phyloP scores from a whole-genome alignment of 164 flowering plant genomes.

The Kalanchoe fedtschenkoi region DNA sequence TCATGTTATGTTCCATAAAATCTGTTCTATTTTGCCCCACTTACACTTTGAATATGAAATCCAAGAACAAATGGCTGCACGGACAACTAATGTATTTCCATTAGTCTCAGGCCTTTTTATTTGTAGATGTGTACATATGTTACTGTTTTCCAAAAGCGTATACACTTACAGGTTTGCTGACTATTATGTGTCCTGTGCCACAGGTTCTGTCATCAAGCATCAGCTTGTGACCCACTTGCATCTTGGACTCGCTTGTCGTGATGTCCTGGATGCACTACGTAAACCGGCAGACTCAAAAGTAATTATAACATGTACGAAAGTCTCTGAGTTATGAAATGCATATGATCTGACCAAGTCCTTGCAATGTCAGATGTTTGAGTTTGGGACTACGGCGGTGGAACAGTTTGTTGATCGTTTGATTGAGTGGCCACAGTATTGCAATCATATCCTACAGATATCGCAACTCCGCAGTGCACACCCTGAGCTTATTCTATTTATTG shows the following conservation, averaged over 20 bases:
- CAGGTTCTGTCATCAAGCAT: conserved; percentile 86
- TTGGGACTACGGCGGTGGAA: conserved; percentile 89
- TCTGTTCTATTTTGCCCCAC: not conserved
- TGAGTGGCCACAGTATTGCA: conserved; percentile 99
- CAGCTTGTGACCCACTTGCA: conserved; percentile 89
- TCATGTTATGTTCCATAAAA: not conserved
- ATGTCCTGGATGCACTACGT: conserved; percentile 83
- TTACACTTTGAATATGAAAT: not conserved
- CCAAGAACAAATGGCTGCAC: not conserved
- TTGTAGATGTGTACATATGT: no score
- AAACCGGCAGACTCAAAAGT: conserved; percentile 97
- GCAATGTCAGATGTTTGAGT: conserved; percentile 66
- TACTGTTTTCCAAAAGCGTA: no score
- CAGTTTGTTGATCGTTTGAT: conserved; percentile 86
- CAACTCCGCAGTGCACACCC: conserved; percentile 77
- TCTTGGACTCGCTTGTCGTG: conserved; percentile 85
- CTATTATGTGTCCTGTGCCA: conserved; percentile 7
- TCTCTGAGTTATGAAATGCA: not conserved
- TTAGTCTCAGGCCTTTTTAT: no score
- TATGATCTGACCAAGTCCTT: not conserved
- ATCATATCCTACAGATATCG: conserved; percentile 94
- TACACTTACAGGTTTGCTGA: no score
- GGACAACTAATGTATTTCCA: not conserved
- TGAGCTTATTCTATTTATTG: conserved; percentile 75
- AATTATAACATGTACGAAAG: conserved; percentile 9